These are phyloP conservation scores for Tolypocladium ovalisporum DNA, from an alignment of 2,329 filamentous ascomycete genomes.

Conservation along the genomic window DNA sequence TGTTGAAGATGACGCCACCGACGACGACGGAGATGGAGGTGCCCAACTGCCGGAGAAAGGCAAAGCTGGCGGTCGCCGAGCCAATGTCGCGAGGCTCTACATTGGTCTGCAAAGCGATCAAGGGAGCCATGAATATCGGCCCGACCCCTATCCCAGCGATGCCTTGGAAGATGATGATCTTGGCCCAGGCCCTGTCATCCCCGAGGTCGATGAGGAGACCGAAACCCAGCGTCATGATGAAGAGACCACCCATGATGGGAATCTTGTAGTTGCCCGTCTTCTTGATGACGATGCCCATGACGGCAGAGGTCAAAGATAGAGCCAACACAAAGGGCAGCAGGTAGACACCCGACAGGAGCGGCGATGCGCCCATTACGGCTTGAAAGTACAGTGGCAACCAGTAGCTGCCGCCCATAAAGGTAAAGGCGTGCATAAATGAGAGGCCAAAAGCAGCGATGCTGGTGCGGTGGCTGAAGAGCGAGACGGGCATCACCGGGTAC, in stretches of 20 bases:
- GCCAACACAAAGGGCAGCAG: slow-evolving; percentile 60
- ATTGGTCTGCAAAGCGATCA: slow-evolving; percentile 57
- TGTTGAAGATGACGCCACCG: slow-evolving; percentile 71
- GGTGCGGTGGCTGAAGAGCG: slow-evolving; percentile 54
- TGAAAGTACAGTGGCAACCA: slow-evolving; percentile 84
- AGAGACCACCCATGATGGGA: slow-evolving; percentile 47
- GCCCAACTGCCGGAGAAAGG: slow-evolving; percentile 58
- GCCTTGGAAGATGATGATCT: slow-evolving; percentile 50
- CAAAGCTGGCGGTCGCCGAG: slow-evolving; percentile 56
- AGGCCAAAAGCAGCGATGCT: slow-evolving; percentile 56
- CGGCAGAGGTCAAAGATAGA: slow-evolving; percentile 51
- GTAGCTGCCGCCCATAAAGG: slow-evolving; percentile 70
- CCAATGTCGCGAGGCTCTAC: slow-evolving; percentile 53
- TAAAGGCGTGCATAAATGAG: slow-evolving; percentile 63
- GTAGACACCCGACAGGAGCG: slow-evolving; percentile 65
- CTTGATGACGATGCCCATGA: slow-evolving; percentile 44
- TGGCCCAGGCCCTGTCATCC: slow-evolving; percentile 39
- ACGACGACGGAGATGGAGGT: slow-evolving; percentile 60
- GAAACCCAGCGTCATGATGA: slow-evolving; percentile 51
- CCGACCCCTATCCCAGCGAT: slow-evolving; percentile 54
- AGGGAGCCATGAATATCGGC: slow-evolving; percentile 59
- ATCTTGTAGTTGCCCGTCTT: slow-evolving; percentile 56
- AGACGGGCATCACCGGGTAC: slow-evolving; percentile 68
- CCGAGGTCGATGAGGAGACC: slow-evolving; percentile 54
- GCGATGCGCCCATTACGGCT: slow-evolving; percentile 55